phyloP scores from a whole-genome alignment of 1,284 basidiomycete species.

The Apiotrichum gracile region DNA sequence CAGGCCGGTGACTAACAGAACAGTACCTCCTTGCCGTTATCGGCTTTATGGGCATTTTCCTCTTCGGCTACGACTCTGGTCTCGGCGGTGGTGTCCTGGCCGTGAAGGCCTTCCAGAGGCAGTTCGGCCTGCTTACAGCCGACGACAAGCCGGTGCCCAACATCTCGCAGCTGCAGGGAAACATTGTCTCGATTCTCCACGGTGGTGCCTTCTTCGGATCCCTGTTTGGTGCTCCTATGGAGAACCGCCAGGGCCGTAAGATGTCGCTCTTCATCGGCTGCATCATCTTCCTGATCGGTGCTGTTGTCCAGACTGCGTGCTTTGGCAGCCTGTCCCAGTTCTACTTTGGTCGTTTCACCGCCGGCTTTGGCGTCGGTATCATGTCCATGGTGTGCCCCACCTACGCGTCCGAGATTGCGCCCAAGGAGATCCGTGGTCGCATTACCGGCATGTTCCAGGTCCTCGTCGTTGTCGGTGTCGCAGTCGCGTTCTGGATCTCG shows the following conservation, averaged over 20 bases:
- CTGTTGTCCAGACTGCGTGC: slow-evolving; percentile 51
- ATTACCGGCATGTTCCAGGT: slow-evolving; percentile 72
- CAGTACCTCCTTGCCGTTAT: slow-evolving; percentile 58
- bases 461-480: slow-evolving; percentile 55
- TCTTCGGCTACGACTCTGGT: slow-evolving; percentile 55
- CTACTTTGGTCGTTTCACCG: slow-evolving; percentile 59
- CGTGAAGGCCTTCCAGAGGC: slow-evolving; percentile 56
- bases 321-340: slow-evolving; percentile 12
- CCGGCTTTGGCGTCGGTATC: slow-evolving; percentile 59
- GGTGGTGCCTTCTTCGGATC: slow-evolving; percentile 65
- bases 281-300: slow-evolving; percentile 61
- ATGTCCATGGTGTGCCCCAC: slow-evolving; percentile 59
- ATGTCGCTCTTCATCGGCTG: slow-evolving; percentile 57
- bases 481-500: slow-evolving; percentile 32
- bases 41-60: slow-evolving; percentile 68
- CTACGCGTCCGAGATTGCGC: slow-evolving; percentile 70
- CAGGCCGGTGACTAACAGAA: not conserved
- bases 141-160: slow-evolving; percentile 43
- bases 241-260: slow-evolving; percentile 47
- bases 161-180: slow-evolving; percentile 37
- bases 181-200: slow-evolving; percentile 69
- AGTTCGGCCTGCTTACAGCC: slow-evolving; percentile 54
- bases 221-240: slow-evolving; percentile 52
- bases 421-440: slow-evolving; percentile 63
- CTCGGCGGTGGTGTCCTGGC: slow-evolving; percentile 41